Evolutionary conservation across 2,329 filamentous ascomycete species (phyloP), one percentile per base, ranked within the genome.

Genomic region (Elsinoe necatrix): DNA sequence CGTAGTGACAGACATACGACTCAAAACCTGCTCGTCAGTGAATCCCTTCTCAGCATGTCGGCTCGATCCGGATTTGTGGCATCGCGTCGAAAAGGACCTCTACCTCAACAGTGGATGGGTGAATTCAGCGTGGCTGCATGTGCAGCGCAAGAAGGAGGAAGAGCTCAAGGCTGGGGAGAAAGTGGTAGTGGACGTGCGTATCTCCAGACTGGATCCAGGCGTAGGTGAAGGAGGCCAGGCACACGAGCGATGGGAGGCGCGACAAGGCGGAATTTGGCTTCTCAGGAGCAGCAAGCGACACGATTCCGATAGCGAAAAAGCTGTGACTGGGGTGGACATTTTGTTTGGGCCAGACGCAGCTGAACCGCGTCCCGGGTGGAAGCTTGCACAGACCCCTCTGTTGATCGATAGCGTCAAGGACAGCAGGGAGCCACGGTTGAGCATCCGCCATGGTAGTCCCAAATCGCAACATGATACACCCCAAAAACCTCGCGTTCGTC

Each of bases 271-370:
- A 2, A 74, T 96, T 34, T 96, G 91, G 90, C 76, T 96, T 61
- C 84, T 88, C 71, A 79, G 88, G 58, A 86, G 85, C 14, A 77
- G 80, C 27, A 87, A 85, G 67, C 80, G 81, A 61, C 82, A 87
- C 65, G 84, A 86, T 45, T 87, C 84, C 67, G 89, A 95, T 67
- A 86, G 84, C 3, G 82, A 83, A 58, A 78, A 80, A 37, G 85
- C 84, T 14, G 79, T 96, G 51, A 95, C 89, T 0, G 86, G 84
- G 3, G 77, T 95, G 4, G 91, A 96, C 67, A 82, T 95, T 4
- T 77, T 96, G 5, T 96, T 95, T 66, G 91, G 91, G 18, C 83
- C 91, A 18, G 91, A 96, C 68, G 92, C 91, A 8, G 88, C 91
- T 29, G 93, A 98, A 68, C 91, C 89, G 4, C 83, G 93, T 57